Conservation (phyloP, 73 alveolate genomes). For the Loxodes magnus region DNA sequence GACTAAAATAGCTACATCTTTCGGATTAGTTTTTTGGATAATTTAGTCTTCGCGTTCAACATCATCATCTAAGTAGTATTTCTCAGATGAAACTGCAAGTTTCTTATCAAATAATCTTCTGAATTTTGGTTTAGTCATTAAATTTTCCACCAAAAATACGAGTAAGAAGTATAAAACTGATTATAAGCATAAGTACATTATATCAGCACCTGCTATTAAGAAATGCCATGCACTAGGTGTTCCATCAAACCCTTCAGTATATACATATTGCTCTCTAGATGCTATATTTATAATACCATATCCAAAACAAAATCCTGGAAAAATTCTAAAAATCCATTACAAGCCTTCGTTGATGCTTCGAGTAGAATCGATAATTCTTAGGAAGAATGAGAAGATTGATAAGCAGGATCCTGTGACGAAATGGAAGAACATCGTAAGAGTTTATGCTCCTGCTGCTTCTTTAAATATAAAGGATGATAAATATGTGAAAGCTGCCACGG, state of each 20-base stretch:
- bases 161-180: constrained; percentile 15
- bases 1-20: constrained; percentile 31
- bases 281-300: constrained; percentile 64
- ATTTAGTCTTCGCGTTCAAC: constrained; percentile 24
- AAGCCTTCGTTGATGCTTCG: constrained; percentile 37
- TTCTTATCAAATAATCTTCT: constrained; percentile 10
- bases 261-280: constrained; percentile 11
- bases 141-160: constrained; percentile 25
- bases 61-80: constrained; percentile 26
- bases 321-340: constrained; percentile 63
- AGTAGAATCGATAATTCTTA: constrained; percentile 48
- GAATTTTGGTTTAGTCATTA: constrained; percentile 19
- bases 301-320: constrained; percentile 85
- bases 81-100: constrained; percentile 5
- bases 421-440: constrained; percentile 46
- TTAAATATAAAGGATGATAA: constrained; percentile 53
- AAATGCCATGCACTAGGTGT: constrained; percentile 15
- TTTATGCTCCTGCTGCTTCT: constrained; percentile 53
- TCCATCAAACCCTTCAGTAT: constrained; percentile 12
- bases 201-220: constrained; percentile 29
- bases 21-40: constrained; percentile 24
- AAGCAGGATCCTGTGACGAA: constrained; percentile 43
- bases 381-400: constrained; percentile 23
- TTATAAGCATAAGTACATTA: constrained; percentile 13
- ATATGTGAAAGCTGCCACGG: constrained; percentile 83